Evolutionary conservation across 169 alveolate species (phyloP), one percentile per base, ranked within the genome.

Genomic region (Plasmodium knowlesi): DNA sequence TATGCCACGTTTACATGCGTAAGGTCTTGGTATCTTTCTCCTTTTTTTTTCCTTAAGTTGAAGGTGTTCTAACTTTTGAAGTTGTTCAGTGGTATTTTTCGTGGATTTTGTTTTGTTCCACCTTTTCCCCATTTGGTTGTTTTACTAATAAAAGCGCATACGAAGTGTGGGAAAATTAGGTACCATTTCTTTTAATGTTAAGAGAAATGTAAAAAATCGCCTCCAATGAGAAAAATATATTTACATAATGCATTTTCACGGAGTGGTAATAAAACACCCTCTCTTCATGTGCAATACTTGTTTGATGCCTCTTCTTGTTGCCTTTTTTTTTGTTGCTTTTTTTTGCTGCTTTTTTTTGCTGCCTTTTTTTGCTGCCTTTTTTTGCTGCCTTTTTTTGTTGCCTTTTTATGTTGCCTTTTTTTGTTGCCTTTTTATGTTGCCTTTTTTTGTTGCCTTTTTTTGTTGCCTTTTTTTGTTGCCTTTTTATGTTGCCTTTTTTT

Each of bases 381-480:
- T 78, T 79, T 79, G n/a, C n/a, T n/a, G n/a, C n/a, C n/a, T n/a
- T n/a, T n/a, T n/a, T n/a, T n/a, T n/a, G n/a, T n/a, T n/a, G n/a
- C 19, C 5, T 12, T 46, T 46, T 46, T 46, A 1, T 12, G 3
- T 43, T 12, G 16, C 53, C 3, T 8, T 43, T 6, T 43, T 43
- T 43, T 43, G 16, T 43, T 43, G 53, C 53, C 53, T 43, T 43
- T 43, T 43, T 43, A 9, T 43, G 16, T 1, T 46, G 57, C 57
- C 57, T 46, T 50, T 50, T 50, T 80, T 19, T 80, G 43, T 39
- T 78, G n/a, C n/a, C 41, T 78, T 78, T 78, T 78, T 78, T 79
- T 79, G 41, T 25, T 4, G 16, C 53, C 3, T 8, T 43, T 6
- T 43, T 43, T 43, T 43, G 16, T 43, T 43, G 53, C 19, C 5